A percentile compares a stretch with the other conserved stretches of the same genome.
Evolutionary conservation across 164 flowering plant species (phyloP).

Genomic region (Cinnamomum micranthum): DNA sequence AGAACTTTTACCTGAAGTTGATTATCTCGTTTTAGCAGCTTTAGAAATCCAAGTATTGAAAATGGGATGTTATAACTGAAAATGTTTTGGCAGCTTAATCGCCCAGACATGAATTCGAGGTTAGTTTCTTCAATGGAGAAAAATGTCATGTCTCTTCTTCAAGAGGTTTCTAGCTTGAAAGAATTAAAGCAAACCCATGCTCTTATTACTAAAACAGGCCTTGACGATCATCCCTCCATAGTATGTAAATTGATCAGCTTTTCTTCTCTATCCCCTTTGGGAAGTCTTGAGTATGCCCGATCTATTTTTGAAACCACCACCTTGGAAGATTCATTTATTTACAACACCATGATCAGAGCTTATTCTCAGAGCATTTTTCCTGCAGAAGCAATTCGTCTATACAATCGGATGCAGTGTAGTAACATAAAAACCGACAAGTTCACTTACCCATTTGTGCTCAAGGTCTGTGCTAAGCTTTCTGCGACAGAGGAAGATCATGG

Average conservation of each 20-base stretch:
- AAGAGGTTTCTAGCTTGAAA: constrained; percentile 24
- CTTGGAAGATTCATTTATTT: constrained; percentile 26
- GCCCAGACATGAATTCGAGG: background rate
- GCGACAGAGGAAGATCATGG: constrained; percentile 12
- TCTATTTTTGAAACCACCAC: constrained; percentile 27
- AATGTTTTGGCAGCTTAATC: background rate
- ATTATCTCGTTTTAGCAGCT: background rate
- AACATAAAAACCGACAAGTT: constrained; percentile 29
- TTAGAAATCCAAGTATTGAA: background rate
- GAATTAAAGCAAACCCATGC: constrained; percentile 34
- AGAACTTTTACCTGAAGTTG: background rate
- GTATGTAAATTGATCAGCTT: constrained; percentile 27
- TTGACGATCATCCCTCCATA: constrained; percentile 13
- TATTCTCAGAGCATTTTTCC: constrained; percentile 37
- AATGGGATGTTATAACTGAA: background rate
- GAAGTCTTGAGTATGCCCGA: constrained; percentile 35
- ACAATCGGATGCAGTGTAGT: constrained; percentile 31
- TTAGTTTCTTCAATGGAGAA: background rate
- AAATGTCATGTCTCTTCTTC: constrained; percentile 14
- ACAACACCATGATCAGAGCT: constrained; percentile 49
- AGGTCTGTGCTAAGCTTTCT: constrained; percentile 34
- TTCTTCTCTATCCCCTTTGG: constrained; percentile 28
- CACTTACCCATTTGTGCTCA: constrained; percentile 43
- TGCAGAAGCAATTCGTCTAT: constrained; percentile 27
- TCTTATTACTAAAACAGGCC: constrained; percentile 34